Evolutionary conservation across 2,329 filamentous ascomycete species (phyloP), one percentile per base, ranked within the genome.

Genomic region (Alternaria sp.): DNA sequence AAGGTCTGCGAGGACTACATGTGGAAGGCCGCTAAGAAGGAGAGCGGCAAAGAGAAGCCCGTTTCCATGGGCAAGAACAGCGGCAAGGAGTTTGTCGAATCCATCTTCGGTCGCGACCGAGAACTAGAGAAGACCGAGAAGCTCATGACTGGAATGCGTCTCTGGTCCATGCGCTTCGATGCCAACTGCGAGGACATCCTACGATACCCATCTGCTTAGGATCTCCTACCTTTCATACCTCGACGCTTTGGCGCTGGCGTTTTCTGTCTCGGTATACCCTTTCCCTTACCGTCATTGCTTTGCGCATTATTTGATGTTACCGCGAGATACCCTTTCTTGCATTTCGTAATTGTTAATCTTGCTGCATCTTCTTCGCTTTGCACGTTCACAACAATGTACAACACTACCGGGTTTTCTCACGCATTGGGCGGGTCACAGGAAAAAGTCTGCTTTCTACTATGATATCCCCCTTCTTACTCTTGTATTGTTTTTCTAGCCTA

Each of bases 181-280:
- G 93, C 92, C 80, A 97, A 98, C 85, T 97, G 93, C 82, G 93
- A 97, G 75, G 92, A 95, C 26, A 95, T 98, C 71, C 85, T 98
- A 62, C 84, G 84, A 66, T 79, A 85, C 69, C 85, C 86, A 59
- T 73, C 73, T 59, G 75, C 76, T 63, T 79, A 78, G 73, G 54
- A 61, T 63, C 23, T 59, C 61, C 52, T 59, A n/a, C 45, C 51
- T 28, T 45, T 57, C 57, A 57, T 65, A 60, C 68, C 68, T 59
- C 54, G 67, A 71, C 66, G 69, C 67, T 66, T 70, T 67, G 69
- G 69, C 71, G 65, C 71, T 67, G 72, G 72, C 69, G 67, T 73
- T 70, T 59, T 73, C 67, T 61, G 72, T 70, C 64, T 68, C 47
- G 62, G 65, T 68, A 62, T 70, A 67, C 59, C 57, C 57, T 67